Evolutionary conservation across 2,329 filamentous ascomycete species (phyloP), one percentile per base, ranked within the genome.

Genomic region (Scytalidium lignicola): DNA sequence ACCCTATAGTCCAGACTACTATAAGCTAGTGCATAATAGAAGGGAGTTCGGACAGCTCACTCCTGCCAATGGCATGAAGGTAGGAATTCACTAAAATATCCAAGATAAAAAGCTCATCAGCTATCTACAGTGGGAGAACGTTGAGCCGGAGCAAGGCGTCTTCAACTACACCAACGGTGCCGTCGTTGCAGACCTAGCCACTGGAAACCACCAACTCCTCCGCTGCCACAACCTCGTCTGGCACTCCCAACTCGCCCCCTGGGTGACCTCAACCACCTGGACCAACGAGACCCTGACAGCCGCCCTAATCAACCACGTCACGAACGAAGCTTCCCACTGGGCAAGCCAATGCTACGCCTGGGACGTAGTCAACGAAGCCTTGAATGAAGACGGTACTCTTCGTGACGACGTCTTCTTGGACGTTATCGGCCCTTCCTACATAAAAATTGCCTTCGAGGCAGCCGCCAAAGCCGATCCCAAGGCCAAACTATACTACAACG

Each of bases 351-450:
- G 80, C 64, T 79, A 79, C 62, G 72, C 75, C 23, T 86, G 81
- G 81, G 82, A 86, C 49, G 82, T 86, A 0, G 74, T 84, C 20
- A 86, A 86, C 62, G 82, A 86, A 68, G 77, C 74, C 3, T 70
- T 82, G 39, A 73, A 76, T 50, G 81, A 84, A 18, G 74, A 78
- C 55, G 79, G 78, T 13, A 73, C 69, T 7, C 78, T 70, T 65
- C 70, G 78, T 48, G 58, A 69, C 50, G 71, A 65, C 48, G 71
- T 82, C 52, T 85, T 81, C 66, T 74, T 75, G 63, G 63, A 71
- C 23, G 72, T 72, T 26, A 73, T 85, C 17, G 79, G 80, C 19
- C 72, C 74, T 10, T 70, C 72, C 40, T 86, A 77, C 65, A 73
- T 85, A 48, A 68, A 74, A 10, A 69, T 80, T 40, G 78, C 81